Conservation (phyloP, 441 rosid genomes). For the Mallotus repandus region DNA sequence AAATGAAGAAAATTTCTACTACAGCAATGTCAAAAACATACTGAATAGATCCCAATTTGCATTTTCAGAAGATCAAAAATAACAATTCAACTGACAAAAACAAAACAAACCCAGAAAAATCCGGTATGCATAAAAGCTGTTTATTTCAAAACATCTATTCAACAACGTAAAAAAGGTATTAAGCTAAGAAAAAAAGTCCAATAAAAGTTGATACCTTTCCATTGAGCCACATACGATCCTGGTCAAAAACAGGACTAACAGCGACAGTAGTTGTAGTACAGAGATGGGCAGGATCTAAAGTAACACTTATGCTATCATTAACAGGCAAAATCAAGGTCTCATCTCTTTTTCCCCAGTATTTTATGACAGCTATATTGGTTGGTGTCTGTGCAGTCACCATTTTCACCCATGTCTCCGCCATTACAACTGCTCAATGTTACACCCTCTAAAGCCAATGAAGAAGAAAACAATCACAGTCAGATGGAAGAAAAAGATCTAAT, state of each 20-base stretch:
- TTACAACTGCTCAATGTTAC: background rate
- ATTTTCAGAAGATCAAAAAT: background rate
- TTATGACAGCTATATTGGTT: constrained; percentile 90
- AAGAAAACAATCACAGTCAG: background rate
- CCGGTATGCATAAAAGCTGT: background rate
- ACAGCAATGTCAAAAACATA: background rate
- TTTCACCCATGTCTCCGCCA: constrained; percentile 52
- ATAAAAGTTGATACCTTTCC: constrained; percentile 54
- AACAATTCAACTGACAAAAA: background rate
- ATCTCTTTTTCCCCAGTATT: constrained; percentile 96
- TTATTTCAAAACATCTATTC: background rate
- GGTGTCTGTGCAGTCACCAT: constrained; percentile 89
- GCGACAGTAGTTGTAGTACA: constrained; percentile 94
- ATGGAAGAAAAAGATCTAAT: background rate
- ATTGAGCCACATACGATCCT: constrained; percentile 98
- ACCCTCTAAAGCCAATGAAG: background rate
- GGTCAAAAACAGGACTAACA: constrained; percentile 71
- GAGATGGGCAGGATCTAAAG: constrained; percentile 89
- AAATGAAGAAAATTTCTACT: background rate
- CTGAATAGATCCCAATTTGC: background rate
- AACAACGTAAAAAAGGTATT: background rate
- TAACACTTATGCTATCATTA: constrained; percentile 91
- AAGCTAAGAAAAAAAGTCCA: background rate
- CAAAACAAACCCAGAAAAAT: background rate
- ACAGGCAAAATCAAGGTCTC: constrained; percentile 81